Conservation (phyloP, 495 filamentous ascomycete species). For the Astrothelium macrocarpum region DNA sequence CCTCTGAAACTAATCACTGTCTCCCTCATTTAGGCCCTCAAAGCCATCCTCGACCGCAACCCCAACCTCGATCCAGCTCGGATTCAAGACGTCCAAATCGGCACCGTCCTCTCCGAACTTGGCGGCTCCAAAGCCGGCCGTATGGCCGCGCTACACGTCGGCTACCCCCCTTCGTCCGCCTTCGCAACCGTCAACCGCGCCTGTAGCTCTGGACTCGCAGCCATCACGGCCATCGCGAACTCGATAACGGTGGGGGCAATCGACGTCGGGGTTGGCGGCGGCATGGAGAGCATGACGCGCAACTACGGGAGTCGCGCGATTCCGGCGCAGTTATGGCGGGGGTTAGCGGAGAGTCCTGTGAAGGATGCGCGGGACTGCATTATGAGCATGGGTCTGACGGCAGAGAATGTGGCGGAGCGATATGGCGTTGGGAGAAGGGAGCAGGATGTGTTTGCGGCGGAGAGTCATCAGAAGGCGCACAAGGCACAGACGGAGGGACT, state of each 20-base stretch:
- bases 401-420: constrained; percentile 75
- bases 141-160: constrained; percentile 78
- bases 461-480: constrained; percentile 60
- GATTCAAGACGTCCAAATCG: constrained; percentile 75
- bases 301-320: constrained; percentile 81
- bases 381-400: constrained; percentile 91
- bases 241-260: constrained; percentile 63
- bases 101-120: constrained; percentile 81
- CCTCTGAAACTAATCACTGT: background rate
- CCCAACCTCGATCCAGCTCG: constrained; percentile 61
- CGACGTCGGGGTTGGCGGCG: constrained; percentile 72
- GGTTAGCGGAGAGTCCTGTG: constrained; percentile 50
- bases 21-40: constrained; percentile 43
- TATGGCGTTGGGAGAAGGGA: constrained; percentile 65
- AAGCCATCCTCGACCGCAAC: constrained; percentile 65
- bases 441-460: constrained; percentile 74
- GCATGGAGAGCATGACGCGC: constrained; percentile 89
- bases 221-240: constrained; percentile 60
- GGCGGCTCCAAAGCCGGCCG: constrained; percentile 85
- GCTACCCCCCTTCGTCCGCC: constrained; percentile 60
- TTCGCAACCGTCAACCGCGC: constrained; percentile 84
- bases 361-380: constrained; percentile 75
- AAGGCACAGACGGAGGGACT: constrained; percentile 56
- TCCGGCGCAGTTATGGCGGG: constrained; percentile 69
- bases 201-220: constrained; percentile 66